A percentile compares a stretch with the other conserved stretches of the same genome.
phyloP scores from a whole-genome alignment of 345 rosid species.

The Gossypium australe region DNA sequence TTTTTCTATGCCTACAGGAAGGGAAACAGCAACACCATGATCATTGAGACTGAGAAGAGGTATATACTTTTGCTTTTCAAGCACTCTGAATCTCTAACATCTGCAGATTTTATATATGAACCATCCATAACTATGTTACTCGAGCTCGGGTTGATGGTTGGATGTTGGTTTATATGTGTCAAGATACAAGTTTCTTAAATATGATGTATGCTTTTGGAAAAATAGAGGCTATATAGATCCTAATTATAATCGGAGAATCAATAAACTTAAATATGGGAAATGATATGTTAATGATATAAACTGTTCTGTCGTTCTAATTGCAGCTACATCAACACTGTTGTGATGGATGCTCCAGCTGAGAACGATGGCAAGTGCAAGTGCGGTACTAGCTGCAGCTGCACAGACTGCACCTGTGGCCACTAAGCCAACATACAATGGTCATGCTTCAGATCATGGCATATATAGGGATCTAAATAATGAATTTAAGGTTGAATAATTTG shows the following conservation, averaged over 20 bases:
- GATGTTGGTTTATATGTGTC: no score
- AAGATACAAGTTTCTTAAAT: no score
- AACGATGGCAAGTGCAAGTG: slow-evolving; percentile 79
- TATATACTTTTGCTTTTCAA: slow-evolving; percentile 20
- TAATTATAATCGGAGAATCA: not conserved
- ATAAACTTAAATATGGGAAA: not conserved
- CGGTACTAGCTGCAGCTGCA: slow-evolving; percentile 65
- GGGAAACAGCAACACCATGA: slow-evolving; percentile 57
- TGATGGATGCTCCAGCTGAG: slow-evolving; percentile 50
- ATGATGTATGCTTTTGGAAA: no score
- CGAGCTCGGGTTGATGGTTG: not conserved
- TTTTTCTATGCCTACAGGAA: slow-evolving; percentile 40
- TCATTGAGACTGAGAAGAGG: slow-evolving; percentile 67
- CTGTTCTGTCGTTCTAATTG: not conserved
- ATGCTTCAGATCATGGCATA: not conserved
- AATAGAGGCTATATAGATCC: no score
- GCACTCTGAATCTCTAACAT: not conserved
- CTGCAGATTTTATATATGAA: not conserved
- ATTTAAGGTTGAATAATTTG: not conserved
- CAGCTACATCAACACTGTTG: slow-evolving; percentile 44
- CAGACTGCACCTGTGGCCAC: slow-evolving; percentile 59
- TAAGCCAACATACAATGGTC: slow-evolving; percentile 22
- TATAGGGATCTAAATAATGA: not conserved
- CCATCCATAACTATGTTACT: not conserved
- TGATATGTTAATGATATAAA: no score